These are phyloP conservation scores for Cryptosporidium ubiquitum DNA, from an alignment of 169 alveolate genomes.

Conservation along the genomic window DNA sequence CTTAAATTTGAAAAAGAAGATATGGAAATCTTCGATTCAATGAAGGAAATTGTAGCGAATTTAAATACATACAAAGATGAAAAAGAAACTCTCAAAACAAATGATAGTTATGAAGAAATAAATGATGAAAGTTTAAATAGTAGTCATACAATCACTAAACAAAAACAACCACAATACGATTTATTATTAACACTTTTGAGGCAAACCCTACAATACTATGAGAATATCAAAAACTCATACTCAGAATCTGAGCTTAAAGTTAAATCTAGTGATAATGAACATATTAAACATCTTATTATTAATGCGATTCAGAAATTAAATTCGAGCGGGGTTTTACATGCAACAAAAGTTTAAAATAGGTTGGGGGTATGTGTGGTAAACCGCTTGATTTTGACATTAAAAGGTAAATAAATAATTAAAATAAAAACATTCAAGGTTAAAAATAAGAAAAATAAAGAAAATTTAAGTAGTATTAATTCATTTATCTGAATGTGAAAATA, in stretches of 20 bases:
- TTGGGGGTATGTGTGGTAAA: not conserved
- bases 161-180: not conserved
- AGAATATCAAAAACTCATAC: slow-evolving; percentile 18
- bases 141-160: not conserved
- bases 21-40: not conserved
- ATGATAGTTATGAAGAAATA: not conserved
- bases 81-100: not conserved
- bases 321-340: not conserved
- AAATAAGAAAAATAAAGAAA: too few species aligned
- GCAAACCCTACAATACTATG: slow-evolving; percentile 45
- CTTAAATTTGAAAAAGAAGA: not conserved
- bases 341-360: not conserved
- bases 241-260: not conserved
- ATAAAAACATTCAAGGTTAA: too few species aligned
- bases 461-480: too few species aligned
- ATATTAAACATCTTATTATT: not conserved
- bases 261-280: not conserved
- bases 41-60: not conserved
- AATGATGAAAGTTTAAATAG: not conserved
- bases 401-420: not conserved
- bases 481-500: too few species aligned
- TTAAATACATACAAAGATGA: not conserved
- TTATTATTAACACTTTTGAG: slow-evolving; percentile 1
- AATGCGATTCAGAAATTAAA: slow-evolving; percentile 9
- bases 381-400: not conserved